Percentiles rank a stretch among this genome's conserved stretches.
These are phyloP conservation scores for Entonaema liquescens DNA, from an alignment of 495 filamentous ascomycete species.

Conservation along the genomic window DNA sequence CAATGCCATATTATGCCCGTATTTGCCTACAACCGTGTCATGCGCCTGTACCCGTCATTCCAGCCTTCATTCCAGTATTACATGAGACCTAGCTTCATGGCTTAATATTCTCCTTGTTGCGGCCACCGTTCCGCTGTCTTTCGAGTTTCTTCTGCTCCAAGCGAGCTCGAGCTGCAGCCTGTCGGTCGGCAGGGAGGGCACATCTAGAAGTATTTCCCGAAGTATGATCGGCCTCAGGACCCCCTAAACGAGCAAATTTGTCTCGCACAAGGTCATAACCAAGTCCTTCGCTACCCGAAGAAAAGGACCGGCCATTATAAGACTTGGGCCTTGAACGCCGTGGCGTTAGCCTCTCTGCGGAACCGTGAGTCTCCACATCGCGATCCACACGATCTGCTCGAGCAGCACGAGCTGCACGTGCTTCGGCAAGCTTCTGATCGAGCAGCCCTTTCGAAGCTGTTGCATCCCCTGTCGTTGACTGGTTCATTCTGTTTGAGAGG, in stretches of 20 bases:
- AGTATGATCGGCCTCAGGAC: constrained; percentile 41
- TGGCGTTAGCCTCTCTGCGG: constrained; percentile 15
- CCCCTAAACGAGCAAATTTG: constrained; percentile 51
- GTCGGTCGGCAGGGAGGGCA: constrained; percentile 66
- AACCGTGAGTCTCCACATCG: constrained; percentile 21
- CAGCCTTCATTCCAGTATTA: background rate
- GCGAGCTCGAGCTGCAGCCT: constrained; percentile 69
- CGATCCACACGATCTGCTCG: constrained; percentile 3
- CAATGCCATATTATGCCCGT: constrained; percentile 25
- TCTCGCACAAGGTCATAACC: constrained; percentile 54
- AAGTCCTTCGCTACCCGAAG: constrained; percentile 36
- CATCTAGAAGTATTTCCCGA: constrained; percentile 51
- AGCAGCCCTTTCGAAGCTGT: constrained; percentile 5
- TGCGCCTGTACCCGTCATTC: background rate
- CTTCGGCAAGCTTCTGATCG: constrained; percentile 14
- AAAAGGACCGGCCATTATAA: constrained; percentile 27
- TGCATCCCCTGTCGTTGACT: constrained; percentile 8
- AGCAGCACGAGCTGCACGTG: constrained; percentile 7
- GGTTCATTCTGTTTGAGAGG: constrained; percentile 35
- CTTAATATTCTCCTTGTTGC: constrained; percentile 58
- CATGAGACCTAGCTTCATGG: constrained; percentile 32
- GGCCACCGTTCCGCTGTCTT: constrained; percentile 38
- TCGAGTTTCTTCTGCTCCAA: constrained; percentile 63
- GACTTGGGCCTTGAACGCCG: constrained; percentile 47
- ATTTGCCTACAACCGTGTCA: constrained; percentile 1